Evolutionary conservation across 371 early-diverging fungal species (phyloP).

Genomic region (Quaeritorhiza haematococci): DNA sequence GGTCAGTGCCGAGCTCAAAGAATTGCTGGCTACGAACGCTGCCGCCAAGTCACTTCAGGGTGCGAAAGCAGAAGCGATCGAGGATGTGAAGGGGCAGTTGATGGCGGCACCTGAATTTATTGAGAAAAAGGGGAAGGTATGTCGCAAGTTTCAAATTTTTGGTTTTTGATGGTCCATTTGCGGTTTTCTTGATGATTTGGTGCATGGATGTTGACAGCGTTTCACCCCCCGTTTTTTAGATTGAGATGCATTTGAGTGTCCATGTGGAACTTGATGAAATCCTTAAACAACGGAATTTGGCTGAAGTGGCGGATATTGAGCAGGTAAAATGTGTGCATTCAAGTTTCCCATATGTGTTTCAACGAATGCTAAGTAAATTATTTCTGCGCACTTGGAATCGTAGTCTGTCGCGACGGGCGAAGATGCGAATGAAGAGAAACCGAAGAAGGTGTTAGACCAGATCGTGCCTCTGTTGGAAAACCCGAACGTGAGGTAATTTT

Average conservation of each 20-base stretch:
- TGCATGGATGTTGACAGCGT: neutral
- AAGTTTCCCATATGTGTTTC: too few species aligned
- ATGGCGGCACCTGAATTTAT: constrained; percentile 10
- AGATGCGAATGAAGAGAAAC: neutral
- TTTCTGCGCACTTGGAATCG: too few species aligned
- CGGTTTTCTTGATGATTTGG: too few species aligned
- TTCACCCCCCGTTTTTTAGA: too few species aligned
- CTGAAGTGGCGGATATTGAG: constrained; percentile 12
- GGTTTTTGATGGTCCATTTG: too few species aligned
- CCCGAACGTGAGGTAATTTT: constrained; percentile 15
- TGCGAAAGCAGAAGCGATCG: too few species aligned
- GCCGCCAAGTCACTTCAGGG: too few species aligned
- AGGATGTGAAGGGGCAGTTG: constrained; percentile 16
- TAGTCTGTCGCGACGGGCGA: constrained; percentile 26
- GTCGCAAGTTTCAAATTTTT: neutral
- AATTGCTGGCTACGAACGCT: too few species aligned
- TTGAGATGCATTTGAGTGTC: constrained; percentile 8
- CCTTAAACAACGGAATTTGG: constrained; percentile 9
- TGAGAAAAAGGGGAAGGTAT: constrained; percentile 5
- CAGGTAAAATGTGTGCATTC: constrained; percentile 15
- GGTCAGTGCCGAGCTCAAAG: too few species aligned
- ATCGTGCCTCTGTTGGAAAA: constrained; percentile 9
- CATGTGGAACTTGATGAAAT: constrained; percentile 12
- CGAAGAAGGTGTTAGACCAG: constrained; percentile 4
- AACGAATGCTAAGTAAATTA: too few species aligned